Percentiles rank a stretch among this genome's conserved stretches.
phyloP scores from a whole-genome alignment of 331 rosid genomes.

The Erythrophleum ivorense region DNA sequence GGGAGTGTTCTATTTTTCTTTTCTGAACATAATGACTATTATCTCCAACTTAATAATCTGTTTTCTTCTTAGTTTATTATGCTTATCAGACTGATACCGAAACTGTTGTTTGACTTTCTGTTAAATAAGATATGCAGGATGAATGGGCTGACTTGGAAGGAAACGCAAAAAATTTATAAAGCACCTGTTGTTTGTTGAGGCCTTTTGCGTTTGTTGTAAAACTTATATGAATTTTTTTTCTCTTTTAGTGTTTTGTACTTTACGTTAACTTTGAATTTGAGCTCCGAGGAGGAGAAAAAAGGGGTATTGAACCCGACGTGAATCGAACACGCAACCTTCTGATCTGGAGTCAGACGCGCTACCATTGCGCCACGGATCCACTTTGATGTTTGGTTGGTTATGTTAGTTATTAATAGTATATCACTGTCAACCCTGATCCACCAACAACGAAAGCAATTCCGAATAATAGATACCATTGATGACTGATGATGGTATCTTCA shows the following conservation, averaged over 20 bases:
- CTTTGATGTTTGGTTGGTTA: too few relatives aligned
- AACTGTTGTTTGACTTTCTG: slow-evolving; percentile 50
- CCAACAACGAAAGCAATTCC: too few relatives aligned
- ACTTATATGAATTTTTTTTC: too few relatives aligned
- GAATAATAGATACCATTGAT: too few relatives aligned
- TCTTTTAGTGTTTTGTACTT: too few relatives aligned
- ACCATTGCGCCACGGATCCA: slow-evolving; percentile 99
- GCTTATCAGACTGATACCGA: slow-evolving; percentile 46
- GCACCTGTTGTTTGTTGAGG: slow-evolving; percentile 54
- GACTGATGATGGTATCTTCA: too few relatives aligned
- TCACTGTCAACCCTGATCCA: too few relatives aligned
- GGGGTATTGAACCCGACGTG: slow-evolving; percentile 80
- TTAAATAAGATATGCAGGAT: slow-evolving; percentile 79
- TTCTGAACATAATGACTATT: not conserved
- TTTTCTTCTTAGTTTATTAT: slow-evolving; percentile 22
- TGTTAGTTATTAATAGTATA: too few relatives aligned
- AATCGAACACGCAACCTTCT: slow-evolving; percentile 99
- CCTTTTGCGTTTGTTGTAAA: not conserved
- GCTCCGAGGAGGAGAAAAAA: too few relatives aligned
- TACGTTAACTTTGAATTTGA: too few relatives aligned
- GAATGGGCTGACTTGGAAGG: slow-evolving; percentile 90
- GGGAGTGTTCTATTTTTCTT: not conserved
- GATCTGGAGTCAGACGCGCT: slow-evolving; percentile 99
- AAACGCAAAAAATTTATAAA: slow-evolving; percentile 84
- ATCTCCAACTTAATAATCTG: not conserved